Conservation (phyloP, 2,329 filamentous ascomycete genomes). For the Ophiostoma montium region DNA sequence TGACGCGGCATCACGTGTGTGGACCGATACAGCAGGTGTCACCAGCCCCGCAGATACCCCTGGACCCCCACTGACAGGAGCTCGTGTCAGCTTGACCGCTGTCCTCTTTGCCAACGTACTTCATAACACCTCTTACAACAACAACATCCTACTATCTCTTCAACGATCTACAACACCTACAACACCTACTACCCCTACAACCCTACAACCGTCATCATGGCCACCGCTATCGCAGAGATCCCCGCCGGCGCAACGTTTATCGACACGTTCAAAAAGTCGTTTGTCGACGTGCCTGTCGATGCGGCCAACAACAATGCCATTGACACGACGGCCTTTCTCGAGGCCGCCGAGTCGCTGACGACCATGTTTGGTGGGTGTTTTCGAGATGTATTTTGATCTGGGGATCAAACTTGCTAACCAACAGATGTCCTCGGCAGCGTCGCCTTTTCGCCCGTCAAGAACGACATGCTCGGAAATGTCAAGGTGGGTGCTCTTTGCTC, state of each 20-base stretch:
- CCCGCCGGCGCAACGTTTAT: conserved; percentile 67
- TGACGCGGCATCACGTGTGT: conserved; percentile 10
- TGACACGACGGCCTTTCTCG: conserved; percentile 74
- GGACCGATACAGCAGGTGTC: background rate
- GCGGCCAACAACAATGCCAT: conserved; percentile 62
- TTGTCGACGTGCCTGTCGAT: conserved; percentile 67
- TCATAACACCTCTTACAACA: background rate
- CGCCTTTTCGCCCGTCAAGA: conserved; percentile 84
- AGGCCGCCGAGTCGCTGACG: conserved; percentile 75
- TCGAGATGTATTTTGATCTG: too few species aligned
- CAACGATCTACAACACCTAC: background rate
- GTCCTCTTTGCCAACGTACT: background rate
- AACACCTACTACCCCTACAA: background rate
- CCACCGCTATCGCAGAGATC: conserved; percentile 27
- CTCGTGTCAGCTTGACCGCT: background rate
- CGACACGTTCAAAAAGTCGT: conserved; percentile 71
- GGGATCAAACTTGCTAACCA: too few species aligned
- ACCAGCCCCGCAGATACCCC: too few species aligned
- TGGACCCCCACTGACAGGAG: background rate
- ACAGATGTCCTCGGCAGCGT: conserved; percentile 50
- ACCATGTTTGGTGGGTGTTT: conserved; percentile 62
- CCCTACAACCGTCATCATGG: conserved; percentile 26
- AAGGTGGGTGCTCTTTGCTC: conserved; percentile 45
- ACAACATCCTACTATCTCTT: background rate
- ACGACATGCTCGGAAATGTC: conserved; percentile 80